Evolutionary conservation across 495 filamentous ascomycete species (phyloP).

Genomic region (Penicillium longicatenatum): DNA sequence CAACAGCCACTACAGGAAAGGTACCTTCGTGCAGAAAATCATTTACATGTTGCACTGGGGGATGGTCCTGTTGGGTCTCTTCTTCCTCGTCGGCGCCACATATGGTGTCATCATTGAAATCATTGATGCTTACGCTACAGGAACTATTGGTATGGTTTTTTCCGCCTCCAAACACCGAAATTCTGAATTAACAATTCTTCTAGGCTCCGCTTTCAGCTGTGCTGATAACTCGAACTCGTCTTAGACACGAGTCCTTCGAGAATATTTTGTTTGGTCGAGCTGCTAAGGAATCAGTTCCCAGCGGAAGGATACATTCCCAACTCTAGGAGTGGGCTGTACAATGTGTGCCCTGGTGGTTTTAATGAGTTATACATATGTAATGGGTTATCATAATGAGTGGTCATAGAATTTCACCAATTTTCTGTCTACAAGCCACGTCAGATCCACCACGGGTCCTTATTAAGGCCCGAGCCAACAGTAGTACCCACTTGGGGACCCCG

Average conservation of each 20-base stretch:
- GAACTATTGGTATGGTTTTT: constrained; percentile 22
- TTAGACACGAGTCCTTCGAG: neutral
- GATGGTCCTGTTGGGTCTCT: constrained; percentile 18
- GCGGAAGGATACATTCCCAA: too few relatives aligned
- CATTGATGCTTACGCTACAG: constrained; percentile 16
- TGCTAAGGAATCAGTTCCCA: too few relatives aligned
- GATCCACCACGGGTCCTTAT: too few relatives aligned
- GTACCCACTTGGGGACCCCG: too few relatives aligned
- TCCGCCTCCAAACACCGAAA: neutral
- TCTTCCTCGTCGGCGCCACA: constrained; percentile 24
- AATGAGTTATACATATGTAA: too few relatives aligned
- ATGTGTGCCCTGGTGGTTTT: too few relatives aligned
- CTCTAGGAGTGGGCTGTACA: too few relatives aligned
- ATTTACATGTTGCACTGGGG: neutral
- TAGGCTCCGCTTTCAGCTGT: constrained; percentile 16
- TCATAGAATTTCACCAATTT: too few relatives aligned
- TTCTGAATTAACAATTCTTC: neutral
- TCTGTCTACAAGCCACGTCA: too few relatives aligned
- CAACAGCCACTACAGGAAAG: constrained; percentile 27
- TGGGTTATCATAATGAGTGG: too few relatives aligned
- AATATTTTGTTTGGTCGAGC: too few relatives aligned
- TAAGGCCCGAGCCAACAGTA: too few relatives aligned
- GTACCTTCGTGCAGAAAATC: constrained; percentile 8
- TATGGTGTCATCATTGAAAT: constrained; percentile 24
- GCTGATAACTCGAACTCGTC: constrained; percentile 19